phyloP scores from a whole-genome alignment of 768 basidiomycete genomes.

The Lactarius hengduanensis region DNA sequence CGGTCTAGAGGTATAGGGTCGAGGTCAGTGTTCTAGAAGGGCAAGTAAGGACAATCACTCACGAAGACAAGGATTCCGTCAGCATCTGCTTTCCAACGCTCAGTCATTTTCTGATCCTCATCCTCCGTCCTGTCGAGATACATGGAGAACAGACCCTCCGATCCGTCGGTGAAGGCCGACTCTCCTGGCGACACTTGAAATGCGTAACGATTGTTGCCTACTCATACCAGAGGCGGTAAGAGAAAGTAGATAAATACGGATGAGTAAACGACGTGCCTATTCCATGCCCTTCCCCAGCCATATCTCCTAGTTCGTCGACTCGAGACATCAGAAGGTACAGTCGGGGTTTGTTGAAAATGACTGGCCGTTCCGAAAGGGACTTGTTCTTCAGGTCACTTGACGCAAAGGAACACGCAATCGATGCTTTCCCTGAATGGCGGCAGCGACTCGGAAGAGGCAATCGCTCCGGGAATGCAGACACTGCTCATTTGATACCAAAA shows the following conservation, averaged over 20 bases:
- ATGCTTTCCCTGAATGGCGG: too few species aligned
- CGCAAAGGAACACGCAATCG: too few species aligned
- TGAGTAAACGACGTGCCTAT: background rate
- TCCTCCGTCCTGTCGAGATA: conserved; percentile 8
- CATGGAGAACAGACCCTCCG: conserved; percentile 16
- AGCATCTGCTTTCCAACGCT: conserved; percentile 16
- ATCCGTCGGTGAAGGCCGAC: background rate
- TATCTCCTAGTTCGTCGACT: background rate
- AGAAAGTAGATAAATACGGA: background rate
- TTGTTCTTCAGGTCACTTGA: too few species aligned
- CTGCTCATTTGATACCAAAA: too few species aligned
- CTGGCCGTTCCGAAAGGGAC: too few species aligned
- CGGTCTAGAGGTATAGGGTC: background rate
- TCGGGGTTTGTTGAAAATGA: background rate
- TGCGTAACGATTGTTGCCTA: background rate
- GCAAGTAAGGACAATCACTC: background rate
- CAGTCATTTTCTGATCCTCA: conserved; percentile 2
- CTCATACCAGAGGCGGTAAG: background rate
- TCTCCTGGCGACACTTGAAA: background rate
- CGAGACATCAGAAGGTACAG: background rate
- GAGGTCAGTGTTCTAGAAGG: background rate
- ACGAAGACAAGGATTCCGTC: conserved; percentile 17
- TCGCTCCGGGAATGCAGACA: too few species aligned
- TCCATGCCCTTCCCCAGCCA: background rate
- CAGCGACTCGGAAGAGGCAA: too few species aligned